These are phyloP conservation scores for Scheffersomyces segobiensis DNA, from an alignment of 1,139 yeast genomes.

Conservation along the genomic window DNA sequence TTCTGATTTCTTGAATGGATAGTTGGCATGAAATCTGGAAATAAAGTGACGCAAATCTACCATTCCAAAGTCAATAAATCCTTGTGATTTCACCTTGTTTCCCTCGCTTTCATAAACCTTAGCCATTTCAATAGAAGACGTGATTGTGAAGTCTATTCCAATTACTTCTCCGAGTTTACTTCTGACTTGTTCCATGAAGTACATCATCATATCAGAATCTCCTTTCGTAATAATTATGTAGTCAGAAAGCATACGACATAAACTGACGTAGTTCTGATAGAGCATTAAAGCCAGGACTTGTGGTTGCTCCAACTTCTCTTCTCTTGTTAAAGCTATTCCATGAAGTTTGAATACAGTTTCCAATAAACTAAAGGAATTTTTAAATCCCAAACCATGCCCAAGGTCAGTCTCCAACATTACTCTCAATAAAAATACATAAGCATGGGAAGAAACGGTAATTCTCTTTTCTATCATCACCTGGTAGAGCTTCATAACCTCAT, in stretches of 20 bases:
- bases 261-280: constrained; percentile 15
- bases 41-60: constrained; percentile 21
- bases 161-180: constrained; percentile 21
- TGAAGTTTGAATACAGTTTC: constrained; percentile 34
- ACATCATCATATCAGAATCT: constrained; percentile 26
- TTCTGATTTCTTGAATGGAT: constrained; percentile 15
- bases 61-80: constrained; percentile 26
- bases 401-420: constrained; percentile 30
- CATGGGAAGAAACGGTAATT: constrained; percentile 31
- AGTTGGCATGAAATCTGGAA: constrained; percentile 13
- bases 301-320: constrained; percentile 4
- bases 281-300: constrained; percentile 12
- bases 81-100: constrained; percentile 21
- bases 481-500: constrained; percentile 35
- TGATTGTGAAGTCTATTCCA: constrained; percentile 24
- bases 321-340: constrained; percentile 21
- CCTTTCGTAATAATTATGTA: constrained; percentile 22
- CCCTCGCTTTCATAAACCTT: constrained; percentile 25
- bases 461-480: constrained; percentile 38
- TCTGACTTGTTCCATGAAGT: constrained; percentile 31
- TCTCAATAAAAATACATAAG: constrained; percentile 42
- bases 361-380: constrained; percentile 30
- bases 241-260: constrained; percentile 26
- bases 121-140: constrained; percentile 30
- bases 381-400: constrained; percentile 1